Conservation (phyloP, 768 basidiomycete species). For the Tricholoma furcatifolium region DNA sequence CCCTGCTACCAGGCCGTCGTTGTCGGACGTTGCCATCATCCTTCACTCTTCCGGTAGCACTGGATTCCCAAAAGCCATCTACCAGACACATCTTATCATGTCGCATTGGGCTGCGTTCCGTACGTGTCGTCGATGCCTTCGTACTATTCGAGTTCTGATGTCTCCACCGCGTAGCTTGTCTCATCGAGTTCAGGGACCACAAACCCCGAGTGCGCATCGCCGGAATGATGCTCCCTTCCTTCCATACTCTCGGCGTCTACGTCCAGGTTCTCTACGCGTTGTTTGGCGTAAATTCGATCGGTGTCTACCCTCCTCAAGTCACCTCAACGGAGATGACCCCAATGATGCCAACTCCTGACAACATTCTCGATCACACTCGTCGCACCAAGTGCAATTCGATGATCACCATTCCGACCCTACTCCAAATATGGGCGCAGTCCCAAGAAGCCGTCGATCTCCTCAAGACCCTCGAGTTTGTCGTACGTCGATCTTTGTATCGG, state of each 20-base stretch:
- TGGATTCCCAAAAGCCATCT: constrained; percentile 35
- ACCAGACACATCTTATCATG: constrained; percentile 20
- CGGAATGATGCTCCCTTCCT: constrained; percentile 29
- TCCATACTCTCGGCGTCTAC: constrained; percentile 29
- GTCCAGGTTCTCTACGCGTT: constrained; percentile 25
- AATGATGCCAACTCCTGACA: constrained; percentile 32
- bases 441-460: constrained; percentile 22
- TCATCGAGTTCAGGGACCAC: constrained; percentile 14
- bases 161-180: constrained; percentile 1
- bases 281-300: constrained; percentile 15
- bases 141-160: not conserved
- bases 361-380: constrained; percentile 28
- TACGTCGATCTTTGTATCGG: constrained; percentile 17
- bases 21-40: constrained; percentile 17
- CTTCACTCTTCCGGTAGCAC: constrained; percentile 42
- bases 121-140: constrained; percentile 13
- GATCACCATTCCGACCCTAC: constrained; percentile 26
- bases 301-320: constrained; percentile 27
- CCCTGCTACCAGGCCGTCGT: not conserved
- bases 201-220: constrained; percentile 12
- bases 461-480: constrained; percentile 24
- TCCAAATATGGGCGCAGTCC: constrained; percentile 28
- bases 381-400: constrained; percentile 20
- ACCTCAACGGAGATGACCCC: constrained; percentile 21
- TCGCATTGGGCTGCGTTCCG: constrained; percentile 24